These are phyloP conservation scores for Lojkania enalia DNA, from an alignment of 2,329 filamentous ascomycete genomes.

Conservation along the genomic window DNA sequence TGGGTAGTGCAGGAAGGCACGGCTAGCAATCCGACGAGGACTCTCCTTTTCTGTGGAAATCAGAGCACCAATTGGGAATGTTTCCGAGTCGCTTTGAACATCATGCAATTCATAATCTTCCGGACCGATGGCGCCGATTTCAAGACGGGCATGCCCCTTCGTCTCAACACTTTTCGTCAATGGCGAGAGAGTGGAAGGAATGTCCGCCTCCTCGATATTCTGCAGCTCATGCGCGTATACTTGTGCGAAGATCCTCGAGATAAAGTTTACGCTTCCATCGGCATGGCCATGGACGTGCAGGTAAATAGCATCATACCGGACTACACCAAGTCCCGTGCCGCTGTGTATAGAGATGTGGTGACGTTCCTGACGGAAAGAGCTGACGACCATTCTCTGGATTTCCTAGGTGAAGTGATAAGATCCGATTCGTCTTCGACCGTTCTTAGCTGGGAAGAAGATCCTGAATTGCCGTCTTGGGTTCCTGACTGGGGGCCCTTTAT, in stretches of 20 bases:
- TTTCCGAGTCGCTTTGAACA: background rate
- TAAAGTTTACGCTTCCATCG: conserved; percentile 9
- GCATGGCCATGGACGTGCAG: conserved; percentile 10
- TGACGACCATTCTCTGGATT: background rate
- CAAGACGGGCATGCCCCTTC: background rate
- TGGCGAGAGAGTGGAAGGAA: background rate
- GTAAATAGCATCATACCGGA: conserved; percentile 5
- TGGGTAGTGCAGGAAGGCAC: conserved; percentile 15
- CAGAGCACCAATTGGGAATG: conserved; percentile 1
- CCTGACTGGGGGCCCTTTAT: background rate
- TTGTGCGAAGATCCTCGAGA: conserved; percentile 11
- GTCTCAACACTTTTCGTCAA: background rate
- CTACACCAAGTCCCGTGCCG: background rate
- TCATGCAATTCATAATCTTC: background rate
- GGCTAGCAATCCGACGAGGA: conserved; percentile 1
- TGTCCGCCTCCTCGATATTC: background rate
- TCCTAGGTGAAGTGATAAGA: background rate
- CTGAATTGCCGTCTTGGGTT: conserved; percentile 3
- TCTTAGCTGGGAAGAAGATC: background rate
- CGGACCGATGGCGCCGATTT: background rate
- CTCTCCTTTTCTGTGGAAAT: conserved; percentile 6
- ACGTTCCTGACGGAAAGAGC: background rate
- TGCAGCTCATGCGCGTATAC: conserved; percentile 3
- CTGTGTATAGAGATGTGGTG: conserved; percentile 4
- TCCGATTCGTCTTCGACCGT: background rate